Evolutionary conservation across 331 rosid genomes (phyloP).

Genomic region (Malus hybrid): DNA sequence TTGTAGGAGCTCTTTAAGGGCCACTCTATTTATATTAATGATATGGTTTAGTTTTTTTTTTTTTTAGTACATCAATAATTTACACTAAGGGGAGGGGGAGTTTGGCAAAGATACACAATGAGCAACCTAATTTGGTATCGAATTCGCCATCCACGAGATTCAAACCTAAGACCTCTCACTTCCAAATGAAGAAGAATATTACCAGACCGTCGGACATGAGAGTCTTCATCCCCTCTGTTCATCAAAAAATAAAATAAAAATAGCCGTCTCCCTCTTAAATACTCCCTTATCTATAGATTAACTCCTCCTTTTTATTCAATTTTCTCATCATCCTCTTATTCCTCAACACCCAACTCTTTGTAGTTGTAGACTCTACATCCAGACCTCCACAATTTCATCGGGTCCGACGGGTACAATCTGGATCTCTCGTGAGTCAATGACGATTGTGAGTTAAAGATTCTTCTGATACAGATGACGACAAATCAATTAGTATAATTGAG

Average conservation of each 20-base stretch:
- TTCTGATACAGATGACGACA: constrained; percentile 45
- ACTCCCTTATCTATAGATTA: not conserved
- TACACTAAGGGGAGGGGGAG: too few relatives aligned
- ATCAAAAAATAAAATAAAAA: not conserved
- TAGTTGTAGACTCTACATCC: too few relatives aligned
- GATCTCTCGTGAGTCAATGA: constrained; percentile 40
- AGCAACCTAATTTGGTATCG: too few relatives aligned
- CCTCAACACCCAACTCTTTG: not conserved
- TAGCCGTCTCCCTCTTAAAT: not conserved
- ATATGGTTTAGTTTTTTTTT: too few relatives aligned
- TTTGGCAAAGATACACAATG: too few relatives aligned
- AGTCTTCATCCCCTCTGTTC: too few relatives aligned
- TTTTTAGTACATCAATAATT: too few relatives aligned
- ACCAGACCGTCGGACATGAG: accelerated
- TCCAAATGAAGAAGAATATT: too few relatives aligned
- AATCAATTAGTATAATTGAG: constrained; percentile 64
- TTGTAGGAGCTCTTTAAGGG: too few relatives aligned
- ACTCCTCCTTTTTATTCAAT: not conserved
- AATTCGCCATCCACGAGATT: too few relatives aligned
- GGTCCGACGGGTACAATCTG: constrained; percentile 63
- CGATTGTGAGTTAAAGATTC: constrained; percentile 55
- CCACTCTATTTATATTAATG: too few relatives aligned
- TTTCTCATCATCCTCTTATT: not conserved
- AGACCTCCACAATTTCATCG: constrained; percentile 26
- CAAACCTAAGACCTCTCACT: too few relatives aligned